Percentiles rank a stretch among this genome's conserved stretches.
Conservation (phyloP, 306 rosid genomes). For the Comarum palustre region DNA sequence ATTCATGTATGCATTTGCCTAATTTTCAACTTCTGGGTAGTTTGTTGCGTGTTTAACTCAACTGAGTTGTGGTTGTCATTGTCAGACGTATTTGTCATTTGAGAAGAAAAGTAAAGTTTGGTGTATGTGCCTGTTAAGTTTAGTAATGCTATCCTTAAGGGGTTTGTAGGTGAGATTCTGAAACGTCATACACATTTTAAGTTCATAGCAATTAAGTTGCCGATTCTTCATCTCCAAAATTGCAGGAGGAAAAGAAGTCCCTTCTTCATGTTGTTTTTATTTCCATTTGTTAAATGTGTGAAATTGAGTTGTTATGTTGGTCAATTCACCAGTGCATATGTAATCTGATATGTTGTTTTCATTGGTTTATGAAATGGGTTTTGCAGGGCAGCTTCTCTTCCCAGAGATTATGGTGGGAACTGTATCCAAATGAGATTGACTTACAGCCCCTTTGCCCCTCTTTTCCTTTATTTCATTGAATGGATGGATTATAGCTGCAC, state of each 20-base stretch:
- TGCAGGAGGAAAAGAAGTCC: background rate
- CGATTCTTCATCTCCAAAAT: slow-evolving; percentile 5
- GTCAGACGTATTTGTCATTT: slow-evolving; percentile 18
- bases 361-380: slow-evolving; percentile 14
- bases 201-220: background rate
- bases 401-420: slow-evolving; percentile 55
- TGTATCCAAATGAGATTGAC: slow-evolving; percentile 60
- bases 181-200: background rate
- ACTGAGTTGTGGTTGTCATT: slow-evolving; percentile 19
- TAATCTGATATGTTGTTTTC: background rate
- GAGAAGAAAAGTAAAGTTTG: slow-evolving; percentile 15
- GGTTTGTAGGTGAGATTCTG: background rate
- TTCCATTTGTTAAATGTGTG: background rate
- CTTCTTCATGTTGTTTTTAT: background rate
- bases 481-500: slow-evolving; percentile 74
- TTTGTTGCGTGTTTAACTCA: slow-evolving; percentile 14
- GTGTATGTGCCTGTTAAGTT: slow-evolving; percentile 2
- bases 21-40: slow-evolving; percentile 12
- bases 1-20: slow-evolving; percentile 17
- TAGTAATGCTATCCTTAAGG: slow-evolving; percentile 2
- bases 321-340: background rate
- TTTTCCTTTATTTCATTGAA: slow-evolving; percentile 58
- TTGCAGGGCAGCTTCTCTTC: slow-evolving; percentile 65
- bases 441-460: slow-evolving; percentile 71
- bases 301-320: background rate